A percentile compares a stretch with the other conserved stretches of the same genome.
Evolutionary conservation across 106 monocot genomes (phyloP).

Genomic region (Hemerocallis citrina): DNA sequence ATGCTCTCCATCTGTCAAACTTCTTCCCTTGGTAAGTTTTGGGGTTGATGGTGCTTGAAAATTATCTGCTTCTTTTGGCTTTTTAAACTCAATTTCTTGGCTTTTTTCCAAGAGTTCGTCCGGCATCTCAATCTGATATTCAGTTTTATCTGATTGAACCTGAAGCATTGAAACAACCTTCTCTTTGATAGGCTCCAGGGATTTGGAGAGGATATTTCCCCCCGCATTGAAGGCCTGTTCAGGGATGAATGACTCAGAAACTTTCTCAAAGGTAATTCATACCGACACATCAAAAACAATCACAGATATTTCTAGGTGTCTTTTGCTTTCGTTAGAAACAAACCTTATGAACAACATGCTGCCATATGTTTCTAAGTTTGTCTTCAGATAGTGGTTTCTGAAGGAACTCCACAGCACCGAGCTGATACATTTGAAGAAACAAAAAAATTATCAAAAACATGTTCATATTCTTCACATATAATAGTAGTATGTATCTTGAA

Average conservation of each 20-base stretch:
- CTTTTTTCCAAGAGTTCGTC: background rate
- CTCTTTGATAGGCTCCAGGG: constrained; percentile 69
- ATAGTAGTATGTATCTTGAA: too few relatives aligned
- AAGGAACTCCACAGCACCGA: constrained; percentile 78
- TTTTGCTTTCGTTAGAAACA: background rate
- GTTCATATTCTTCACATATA: background rate
- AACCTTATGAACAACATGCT: constrained; percentile 91
- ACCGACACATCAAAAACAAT: too few relatives aligned
- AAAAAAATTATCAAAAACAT: background rate
- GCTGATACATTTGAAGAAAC: constrained; percentile 29
- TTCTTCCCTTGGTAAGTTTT: constrained; percentile 27
- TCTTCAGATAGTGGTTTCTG: constrained; percentile 82
- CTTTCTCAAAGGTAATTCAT: background rate
- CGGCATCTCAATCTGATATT: constrained; percentile 10
- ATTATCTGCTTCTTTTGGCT: constrained; percentile 14
- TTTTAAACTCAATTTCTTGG: background rate
- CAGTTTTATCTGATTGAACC: constrained; percentile 13
- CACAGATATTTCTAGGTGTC: background rate
- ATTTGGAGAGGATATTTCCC: constrained; percentile 27
- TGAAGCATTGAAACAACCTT: constrained; percentile 51
- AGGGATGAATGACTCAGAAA: constrained; percentile 21
- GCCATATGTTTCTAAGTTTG: constrained; percentile 81
- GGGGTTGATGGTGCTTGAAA: constrained; percentile 58
- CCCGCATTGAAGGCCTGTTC: constrained; percentile 76
- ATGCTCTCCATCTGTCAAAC: constrained; percentile 8